Percentiles rank a stretch among this genome's conserved stretches.
phyloP scores from a whole-genome alignment of 805 yeast species.

The Wickerhamomyces chambardii region DNA sequence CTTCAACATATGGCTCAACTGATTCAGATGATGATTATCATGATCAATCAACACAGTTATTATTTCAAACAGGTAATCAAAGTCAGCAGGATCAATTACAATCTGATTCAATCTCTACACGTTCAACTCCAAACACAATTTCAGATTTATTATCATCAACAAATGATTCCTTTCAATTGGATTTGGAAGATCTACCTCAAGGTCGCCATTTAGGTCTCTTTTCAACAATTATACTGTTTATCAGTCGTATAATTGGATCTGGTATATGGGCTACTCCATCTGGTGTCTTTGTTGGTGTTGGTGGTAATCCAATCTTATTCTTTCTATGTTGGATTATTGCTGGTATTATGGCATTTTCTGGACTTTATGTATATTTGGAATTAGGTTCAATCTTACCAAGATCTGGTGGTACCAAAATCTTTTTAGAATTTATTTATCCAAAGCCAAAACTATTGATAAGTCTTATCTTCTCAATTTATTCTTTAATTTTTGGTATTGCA shows the following conservation, averaged over 20 bases:
- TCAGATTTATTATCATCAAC: too few relatives aligned
- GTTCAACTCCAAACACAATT: too few relatives aligned
- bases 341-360: constrained; percentile 54
- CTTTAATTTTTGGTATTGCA: constrained; percentile 46
- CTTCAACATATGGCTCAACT: too few relatives aligned
- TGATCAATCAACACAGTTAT: too few relatives aligned
- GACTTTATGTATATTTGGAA: constrained; percentile 58
- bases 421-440: constrained; percentile 57
- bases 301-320: constrained; percentile 56
- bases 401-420: constrained; percentile 71
- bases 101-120: too few relatives aligned
- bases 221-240: constrained; percentile 54
- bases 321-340: constrained; percentile 57
- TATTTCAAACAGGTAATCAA: too few relatives aligned
- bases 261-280: constrained; percentile 73
- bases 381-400: constrained; percentile 64
- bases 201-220: constrained; percentile 69
- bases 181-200: constrained; percentile 37
- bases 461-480: constrained; percentile 38
- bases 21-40: too few relatives aligned
- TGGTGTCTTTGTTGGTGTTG: constrained; percentile 55
- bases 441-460: constrained; percentile 48
- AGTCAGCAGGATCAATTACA: too few relatives aligned
- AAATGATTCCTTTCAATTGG: too few relatives aligned
- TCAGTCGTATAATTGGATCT: constrained; percentile 67